Base-by-base conservation (phyloP, 1,284 basidiomycete genomes). In the Ustilago esculenta region DNA sequence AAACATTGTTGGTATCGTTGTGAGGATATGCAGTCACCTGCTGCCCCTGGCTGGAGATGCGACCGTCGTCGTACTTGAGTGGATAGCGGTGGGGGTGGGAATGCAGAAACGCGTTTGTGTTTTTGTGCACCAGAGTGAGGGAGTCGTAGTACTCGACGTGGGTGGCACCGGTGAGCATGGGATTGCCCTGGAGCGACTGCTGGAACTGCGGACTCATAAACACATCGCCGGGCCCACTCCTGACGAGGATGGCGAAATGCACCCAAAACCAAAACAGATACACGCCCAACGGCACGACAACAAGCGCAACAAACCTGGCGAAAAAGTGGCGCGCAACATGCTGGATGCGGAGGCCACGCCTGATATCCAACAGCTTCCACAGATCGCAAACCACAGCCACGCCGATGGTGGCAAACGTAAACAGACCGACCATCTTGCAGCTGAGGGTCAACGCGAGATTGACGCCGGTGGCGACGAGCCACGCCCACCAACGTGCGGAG, bases 181-280 rank as follows among this genome's bases (percentile, higher is more conserved):
- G 93, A 78, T 97, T 98, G 30, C 94, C 94, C 23, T 86, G 83
- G 33, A 99, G 86, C 5, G 94, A 97, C 84, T 98, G 93, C 83
- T 99, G 96, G 88, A 99, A 99, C 8, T 90, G 89, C 11, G 95
- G 92, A 78, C 90, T 94, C 96, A 98, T 98, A 85, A 98, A 99
- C 14, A 87, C 86, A 81, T 98, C 96, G 11, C 96, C 96, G 17
- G 94, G 87, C 27, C 96, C 96, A 21, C 92, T 93, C 72, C 89
- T 87, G n/a, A 85, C 91, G 73, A 98, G 88, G 59, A 98, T 87
- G 45, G 90, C 86, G 79, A 99, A 97, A 83, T 98, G 96, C 20
- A 96, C 85, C 85, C 91, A 98, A 86, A 99, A 98, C 87, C 96
- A 94, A 20, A 90, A 90, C 12, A 98, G 87, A 83, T 99, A 99